Base-by-base conservation (phyloP, 2,329 filamentous ascomycete species). In the Aureobasidium melanogenum region DNA sequence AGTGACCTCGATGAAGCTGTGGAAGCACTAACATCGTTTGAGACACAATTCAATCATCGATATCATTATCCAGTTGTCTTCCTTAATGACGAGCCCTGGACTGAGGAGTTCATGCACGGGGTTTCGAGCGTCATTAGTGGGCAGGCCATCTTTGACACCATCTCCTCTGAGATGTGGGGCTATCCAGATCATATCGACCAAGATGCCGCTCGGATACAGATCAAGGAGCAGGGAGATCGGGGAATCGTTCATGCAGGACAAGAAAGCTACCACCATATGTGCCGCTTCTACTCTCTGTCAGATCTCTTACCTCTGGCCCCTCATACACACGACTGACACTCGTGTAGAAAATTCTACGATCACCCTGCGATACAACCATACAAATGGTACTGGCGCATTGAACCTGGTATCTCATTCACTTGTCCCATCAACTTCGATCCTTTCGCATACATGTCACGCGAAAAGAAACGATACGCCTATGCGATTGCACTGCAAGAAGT, bases 371-470 rank as follows among this genome's bases (percentile, higher is more conserved):
- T 66, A 70, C 72, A 38, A 65, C 65, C 76, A 26, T 84, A 82
- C 64, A 78, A 84, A 60, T 86, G 79, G 77, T 85, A 83, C 69
- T 84, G 82, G 82, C 77, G 79, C 64, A 77, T 86, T 12, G 82
- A 85, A 66, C 82, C 83, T 51, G 81, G 82, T 61, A 83, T 82
- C 6, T 76, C 81, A 47, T 82, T 83, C 65, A 78, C 76, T 62
- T 82, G 81, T 63, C 73, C 82, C 59, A 71, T 75, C 44, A 65
- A 69, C 32, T 75, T 75, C 66, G 74, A 76, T 63, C 70, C 72
- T 15, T 76, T 76, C 64, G 64, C 65, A 28, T 70, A 70, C 63
- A 71, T 76, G 67, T 61, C 66, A 14, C 67, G 68, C 32, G 69
- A 72, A 48, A 70, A 69, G 24, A 69, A 73, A 61, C 70, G 69